Conservation (phyloP, 805 yeast species). For the Pichia occidentalis region DNA sequence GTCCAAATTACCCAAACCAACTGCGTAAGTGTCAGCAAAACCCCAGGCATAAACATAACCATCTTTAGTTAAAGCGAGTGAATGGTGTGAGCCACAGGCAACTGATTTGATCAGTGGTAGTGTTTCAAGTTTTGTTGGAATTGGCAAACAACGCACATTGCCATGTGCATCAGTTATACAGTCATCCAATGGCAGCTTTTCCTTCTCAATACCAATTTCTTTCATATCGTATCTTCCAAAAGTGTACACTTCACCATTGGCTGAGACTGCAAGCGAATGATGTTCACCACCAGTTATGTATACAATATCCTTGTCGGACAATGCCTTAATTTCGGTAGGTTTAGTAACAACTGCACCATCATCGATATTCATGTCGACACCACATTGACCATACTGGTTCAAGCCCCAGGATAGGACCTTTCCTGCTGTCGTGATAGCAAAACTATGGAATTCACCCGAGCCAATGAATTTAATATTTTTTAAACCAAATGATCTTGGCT, state of each 20-base stretch:
- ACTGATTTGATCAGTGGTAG: slow-evolving; percentile 53
- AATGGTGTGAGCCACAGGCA: slow-evolving; percentile 89
- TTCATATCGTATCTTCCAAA: slow-evolving; percentile 94
- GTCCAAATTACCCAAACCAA: slow-evolving; percentile 83
- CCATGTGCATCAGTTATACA: slow-evolving; percentile 77
- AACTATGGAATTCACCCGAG: slow-evolving; percentile 93
- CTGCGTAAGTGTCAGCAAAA: slow-evolving; percentile 93
- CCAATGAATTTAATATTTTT: slow-evolving; percentile 74
- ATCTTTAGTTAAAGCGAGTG: slow-evolving; percentile 74
- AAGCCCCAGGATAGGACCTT: slow-evolving; percentile 88
- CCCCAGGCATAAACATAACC: slow-evolving; percentile 96
- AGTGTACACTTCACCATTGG: slow-evolving; percentile 65
- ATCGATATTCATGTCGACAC: slow-evolving; percentile 65
- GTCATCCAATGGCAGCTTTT: slow-evolving; percentile 56
- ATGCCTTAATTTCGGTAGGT: slow-evolving; percentile 68
- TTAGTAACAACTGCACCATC: slow-evolving; percentile 76
- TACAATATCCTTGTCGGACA: slow-evolving; percentile 51
- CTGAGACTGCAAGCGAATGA: slow-evolving; percentile 73
- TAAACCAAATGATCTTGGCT: slow-evolving; percentile 79
- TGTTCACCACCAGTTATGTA: slow-evolving; percentile 90
- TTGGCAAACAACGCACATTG: slow-evolving; percentile 76
- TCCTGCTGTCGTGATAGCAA: slow-evolving; percentile 74
- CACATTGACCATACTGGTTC: slow-evolving; percentile 96
- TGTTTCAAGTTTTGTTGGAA: slow-evolving; percentile 61
- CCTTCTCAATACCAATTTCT: slow-evolving; percentile 75